Evolutionary conservation across 768 basidiomycete genomes (phyloP), one percentile per base, ranked within the genome.

Genomic region (Lactifluus hygrophoroides): DNA sequence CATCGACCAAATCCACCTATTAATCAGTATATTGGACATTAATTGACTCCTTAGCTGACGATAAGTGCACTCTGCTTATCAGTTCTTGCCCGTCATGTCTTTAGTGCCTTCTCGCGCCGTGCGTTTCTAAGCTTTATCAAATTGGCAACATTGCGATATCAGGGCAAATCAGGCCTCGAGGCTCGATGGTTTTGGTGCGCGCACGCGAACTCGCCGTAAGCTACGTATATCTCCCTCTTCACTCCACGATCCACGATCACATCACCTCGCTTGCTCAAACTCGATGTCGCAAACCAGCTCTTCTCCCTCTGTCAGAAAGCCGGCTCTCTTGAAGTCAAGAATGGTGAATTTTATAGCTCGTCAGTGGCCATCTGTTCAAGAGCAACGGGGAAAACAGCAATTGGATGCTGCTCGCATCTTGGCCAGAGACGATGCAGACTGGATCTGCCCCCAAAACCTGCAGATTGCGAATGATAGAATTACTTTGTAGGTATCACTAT

Each of bases 381-480:
- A 51, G 28, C 8, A 9, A 23, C 34, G 19, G 9, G 54, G 58
- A 6, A 32, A 50, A 16, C 7, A 1, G 27, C 42, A 44, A 9
- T 53, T 60, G 6, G 32, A 44, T 19, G 3, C 25, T 6, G 58
- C 58, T 25, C 58, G 53, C 9, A 10, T n/a, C 1, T 25, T 55
- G 16, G 58, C 35, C 13, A 17, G 7, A 21, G n/a, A 17, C 3
- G 16, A 44, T 17, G 19, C 27, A 21, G 5, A 1, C 16, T 2
- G 37, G n/a, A 49, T 59, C 11, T 25, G 13, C 6, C 25, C 53
- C 21, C 0, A 3, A 3, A 48, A 60, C 34, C 7, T 55, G 42
- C 35, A 28, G 35, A 44, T 54, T 11, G 53, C 37, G 19, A 60
- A 11, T 27, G 40, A 51, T 2, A 60, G 48, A 45, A 37, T 60